Percentiles rank a stretch among this genome's conserved stretches.
phyloP scores from a whole-genome alignment of 768 basidiomycete species.

The Udeniomyces megalosporus region DNA sequence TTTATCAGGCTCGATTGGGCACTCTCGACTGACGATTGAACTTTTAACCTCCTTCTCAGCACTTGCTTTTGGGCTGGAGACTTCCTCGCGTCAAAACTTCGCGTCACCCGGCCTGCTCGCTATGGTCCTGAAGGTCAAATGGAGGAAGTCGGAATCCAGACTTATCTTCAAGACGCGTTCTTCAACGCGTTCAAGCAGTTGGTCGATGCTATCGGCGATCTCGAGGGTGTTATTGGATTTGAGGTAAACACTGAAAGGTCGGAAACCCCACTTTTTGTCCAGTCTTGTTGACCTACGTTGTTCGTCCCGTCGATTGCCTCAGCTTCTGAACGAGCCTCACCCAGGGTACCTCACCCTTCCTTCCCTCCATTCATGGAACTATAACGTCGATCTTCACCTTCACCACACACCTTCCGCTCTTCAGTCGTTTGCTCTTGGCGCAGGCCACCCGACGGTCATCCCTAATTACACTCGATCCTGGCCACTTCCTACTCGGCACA shows the following conservation, averaged over 20 bases:
- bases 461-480: constrained; percentile 68
- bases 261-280: background rate
- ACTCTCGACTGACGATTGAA: background rate
- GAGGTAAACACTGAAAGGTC: constrained; percentile 41
- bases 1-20: background rate
- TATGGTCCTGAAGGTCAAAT: constrained; percentile 22
- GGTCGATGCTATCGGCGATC: constrained; percentile 48
- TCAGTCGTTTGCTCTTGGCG: constrained; percentile 80
- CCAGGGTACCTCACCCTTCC: constrained; percentile 71
- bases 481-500: constrained; percentile 65
- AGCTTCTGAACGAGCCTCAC: constrained; percentile 94
- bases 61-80: constrained; percentile 91
- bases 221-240: constrained; percentile 72
- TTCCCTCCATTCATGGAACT: constrained; percentile 73
- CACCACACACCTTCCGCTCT: constrained; percentile 54
- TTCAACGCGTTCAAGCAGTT: constrained; percentile 58
- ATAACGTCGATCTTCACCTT: constrained; percentile 86
- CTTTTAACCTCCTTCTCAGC: constrained; percentile 30
- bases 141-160: constrained; percentile 49
- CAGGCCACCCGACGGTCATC: constrained; percentile 68
- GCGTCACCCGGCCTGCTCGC: constrained; percentile 24
- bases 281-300: background rate
- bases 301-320: background rate
- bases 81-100: constrained; percentile 61
- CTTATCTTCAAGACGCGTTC: constrained; percentile 67